phyloP scores from a whole-genome alignment of 2,329 filamentous ascomycete genomes.

The Leptosphaerulina australis region DNA sequence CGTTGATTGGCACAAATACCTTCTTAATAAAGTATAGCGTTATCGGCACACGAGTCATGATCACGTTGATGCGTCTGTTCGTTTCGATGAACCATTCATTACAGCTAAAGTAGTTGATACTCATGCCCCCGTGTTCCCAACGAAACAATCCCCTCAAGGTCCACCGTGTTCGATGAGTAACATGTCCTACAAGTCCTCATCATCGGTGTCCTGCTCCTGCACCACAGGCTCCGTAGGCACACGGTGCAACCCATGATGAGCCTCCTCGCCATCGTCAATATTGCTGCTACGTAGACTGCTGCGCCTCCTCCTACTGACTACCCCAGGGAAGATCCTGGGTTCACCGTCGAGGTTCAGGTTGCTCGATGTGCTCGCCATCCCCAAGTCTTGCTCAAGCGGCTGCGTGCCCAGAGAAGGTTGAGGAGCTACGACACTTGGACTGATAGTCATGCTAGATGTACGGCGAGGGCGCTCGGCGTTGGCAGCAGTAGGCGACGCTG shows the following conservation, averaged over 20 bases:
- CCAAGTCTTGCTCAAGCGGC: conserved; percentile 25
- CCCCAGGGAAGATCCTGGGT: conserved; percentile 73
- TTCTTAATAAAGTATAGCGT: not conserved
- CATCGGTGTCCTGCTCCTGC: conserved; percentile 23
- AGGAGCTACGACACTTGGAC: conserved; percentile 26
- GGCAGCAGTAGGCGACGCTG: conserved; percentile 35
- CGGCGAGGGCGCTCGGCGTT: conserved; percentile 35
- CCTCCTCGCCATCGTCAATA: conserved; percentile 10
- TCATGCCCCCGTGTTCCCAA: not conserved
- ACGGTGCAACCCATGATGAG: conserved; percentile 20
- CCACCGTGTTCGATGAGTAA: not conserved
- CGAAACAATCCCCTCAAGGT: not conserved
- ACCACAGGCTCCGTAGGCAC: conserved; percentile 21
- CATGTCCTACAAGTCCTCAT: conserved; percentile 7
- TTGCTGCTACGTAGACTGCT: conserved; percentile 14
- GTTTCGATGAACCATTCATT: not conserved
- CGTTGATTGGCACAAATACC: too few relatives aligned
- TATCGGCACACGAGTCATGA: not conserved
- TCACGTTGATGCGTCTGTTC: not conserved
- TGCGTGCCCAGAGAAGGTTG: conserved; percentile 26
- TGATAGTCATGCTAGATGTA: conserved; percentile 38
- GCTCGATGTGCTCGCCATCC: conserved; percentile 33
- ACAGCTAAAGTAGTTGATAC: conserved; percentile 7
- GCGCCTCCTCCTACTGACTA: conserved; percentile 59
- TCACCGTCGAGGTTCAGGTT: conserved; percentile 57